These are phyloP conservation scores for Stropharia rugosoannulata DNA, from an alignment of 768 basidiomycete species.

Conservation along the genomic window DNA sequence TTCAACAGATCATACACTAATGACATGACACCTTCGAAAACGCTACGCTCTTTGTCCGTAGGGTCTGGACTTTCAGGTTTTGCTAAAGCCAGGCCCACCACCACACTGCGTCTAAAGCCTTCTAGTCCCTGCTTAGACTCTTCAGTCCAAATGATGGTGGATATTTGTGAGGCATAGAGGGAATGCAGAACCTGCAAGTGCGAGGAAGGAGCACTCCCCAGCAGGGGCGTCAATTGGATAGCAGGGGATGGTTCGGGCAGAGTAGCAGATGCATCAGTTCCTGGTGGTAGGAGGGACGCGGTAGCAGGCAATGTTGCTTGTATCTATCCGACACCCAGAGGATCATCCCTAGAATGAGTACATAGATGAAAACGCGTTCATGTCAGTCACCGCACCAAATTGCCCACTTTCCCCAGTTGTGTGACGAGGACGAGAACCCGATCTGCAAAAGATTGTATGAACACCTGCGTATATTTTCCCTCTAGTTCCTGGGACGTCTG, in stretches of 20 bases:
- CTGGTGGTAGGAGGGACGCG: constrained; percentile 44
- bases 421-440: constrained; percentile 84
- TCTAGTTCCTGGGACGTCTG: constrained; percentile 53
- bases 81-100: constrained; percentile 74
- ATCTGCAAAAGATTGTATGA: constrained; percentile 81
- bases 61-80: constrained; percentile 29
- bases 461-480: constrained; percentile 65
- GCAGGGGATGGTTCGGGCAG: constrained; percentile 69
- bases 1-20: constrained; percentile 38
- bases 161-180: constrained; percentile 84
- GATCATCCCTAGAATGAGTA: background rate
- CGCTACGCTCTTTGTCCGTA: constrained; percentile 36
- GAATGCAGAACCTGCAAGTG: constrained; percentile 72
- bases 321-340: constrained; percentile 48
- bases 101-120: constrained; percentile 52
- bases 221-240: constrained; percentile 71
- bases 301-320: constrained; percentile 77
- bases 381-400: constrained; percentile 51
- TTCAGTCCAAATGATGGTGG: constrained; percentile 76
- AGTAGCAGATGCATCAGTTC: constrained; percentile 29
- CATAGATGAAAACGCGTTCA: background rate
- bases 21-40: constrained; percentile 52
- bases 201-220: constrained; percentile 73
- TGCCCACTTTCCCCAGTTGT: constrained; percentile 89
- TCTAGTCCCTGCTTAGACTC: constrained; percentile 40